Evolutionary conservation across 768 basidiomycete genomes (phyloP), one percentile per base, ranked within the genome.

Genomic region (Tubosaeta sp.): DNA sequence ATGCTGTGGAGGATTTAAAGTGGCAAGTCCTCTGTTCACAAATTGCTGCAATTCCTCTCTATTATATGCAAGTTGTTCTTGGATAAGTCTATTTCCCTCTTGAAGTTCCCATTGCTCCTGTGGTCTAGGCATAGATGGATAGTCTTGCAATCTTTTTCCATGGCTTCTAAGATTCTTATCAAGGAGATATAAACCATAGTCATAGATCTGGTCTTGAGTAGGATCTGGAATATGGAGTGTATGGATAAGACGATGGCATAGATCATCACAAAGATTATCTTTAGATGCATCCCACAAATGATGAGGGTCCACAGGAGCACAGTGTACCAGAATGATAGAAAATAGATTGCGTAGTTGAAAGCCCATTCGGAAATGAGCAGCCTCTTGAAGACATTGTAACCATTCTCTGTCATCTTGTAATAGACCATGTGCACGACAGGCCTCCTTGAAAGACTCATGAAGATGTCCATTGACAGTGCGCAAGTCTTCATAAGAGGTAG

Each of bases 391-490:
- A 58, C 77, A 80, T 6, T 54, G 53, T 0, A 59, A 14, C 74
- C 75, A 80, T 57, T 82, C 77, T n/a, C 58, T 58, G 59, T 82
- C 73, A 70, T 78, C 72, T 19, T 77, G 68, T 5, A 81, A 62
- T 0, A 81, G 68, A 1, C 75, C 77, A 6, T 47, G 44, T 19
- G 69, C 68, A 33, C 22, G n/a, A 13, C 39, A 42, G 22, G 39
- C 39, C 22, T 42, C 39, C 12, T 42, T 42, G 48, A 72, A 79
- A 0, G 71, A 71, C 0, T 56, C 45, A 60, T 65, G 59, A 1
- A 56, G 11, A 0, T 50, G 22, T 4, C 57, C 65, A 32, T 72
- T 45, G 11, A 67, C 51, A 17, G 68, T 67, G 0, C 58, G 48
- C 0, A 74, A 46, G 53, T 61, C 41, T 17, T 62, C 50, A 53